Conservation (phyloP, 148 eudicot species). For the Cornus suecica region DNA sequence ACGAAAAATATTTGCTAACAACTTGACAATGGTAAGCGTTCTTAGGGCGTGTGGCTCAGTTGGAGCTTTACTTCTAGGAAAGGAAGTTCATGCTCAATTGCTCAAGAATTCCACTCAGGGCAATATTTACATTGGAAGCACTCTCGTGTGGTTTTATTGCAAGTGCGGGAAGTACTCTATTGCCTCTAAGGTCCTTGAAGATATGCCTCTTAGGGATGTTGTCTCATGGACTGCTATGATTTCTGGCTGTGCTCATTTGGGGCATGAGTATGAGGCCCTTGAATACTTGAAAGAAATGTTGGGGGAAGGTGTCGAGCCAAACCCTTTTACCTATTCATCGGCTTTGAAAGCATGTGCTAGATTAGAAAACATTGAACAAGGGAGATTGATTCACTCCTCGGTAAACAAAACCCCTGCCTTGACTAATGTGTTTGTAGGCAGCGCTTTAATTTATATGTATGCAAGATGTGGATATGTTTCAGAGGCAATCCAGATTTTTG, state of each 20-base stretch:
- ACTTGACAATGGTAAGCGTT: slow-evolving; percentile 69
- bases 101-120: slow-evolving; percentile 49
- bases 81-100: slow-evolving; percentile 77
- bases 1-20: slow-evolving; percentile 57
- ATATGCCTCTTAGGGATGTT: slow-evolving; percentile 72
- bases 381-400: slow-evolving; percentile 67
- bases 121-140: slow-evolving; percentile 68
- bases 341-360: slow-evolving; percentile 86
- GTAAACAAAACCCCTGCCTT: slow-evolving; percentile 56
- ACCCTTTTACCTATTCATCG: slow-evolving; percentile 78
- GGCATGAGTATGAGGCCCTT: slow-evolving; percentile 80
- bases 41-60: slow-evolving; percentile 75
- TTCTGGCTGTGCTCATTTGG: slow-evolving; percentile 59
- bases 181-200: slow-evolving; percentile 61
- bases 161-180: slow-evolving; percentile 59
- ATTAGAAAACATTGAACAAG: slow-evolving; percentile 53
- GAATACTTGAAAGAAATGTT: slow-evolving; percentile 70
- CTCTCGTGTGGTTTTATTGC: slow-evolving; percentile 84
- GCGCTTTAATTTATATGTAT: slow-evolving; percentile 80
- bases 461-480: slow-evolving; percentile 66
- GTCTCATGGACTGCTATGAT: slow-evolving; percentile 92
- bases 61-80: slow-evolving; percentile 46
- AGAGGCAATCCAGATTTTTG: slow-evolving; percentile 72
- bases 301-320: slow-evolving; percentile 74
- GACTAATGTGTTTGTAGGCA: slow-evolving; percentile 68